Evolutionary conservation across 2,329 filamentous ascomycete species (phyloP).

Genomic region (Fusarium mangiferae): DNA sequence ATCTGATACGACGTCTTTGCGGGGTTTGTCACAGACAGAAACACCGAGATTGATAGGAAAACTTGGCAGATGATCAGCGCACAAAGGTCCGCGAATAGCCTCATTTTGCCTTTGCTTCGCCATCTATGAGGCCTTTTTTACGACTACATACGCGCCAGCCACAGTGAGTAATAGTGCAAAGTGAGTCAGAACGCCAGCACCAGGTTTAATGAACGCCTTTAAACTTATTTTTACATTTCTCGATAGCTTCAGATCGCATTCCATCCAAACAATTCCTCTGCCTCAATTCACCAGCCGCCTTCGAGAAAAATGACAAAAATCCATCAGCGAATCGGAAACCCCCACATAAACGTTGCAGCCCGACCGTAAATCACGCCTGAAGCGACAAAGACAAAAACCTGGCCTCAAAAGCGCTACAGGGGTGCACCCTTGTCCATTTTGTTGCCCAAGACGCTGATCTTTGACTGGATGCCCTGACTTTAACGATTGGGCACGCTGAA

Average conservation of each 20-base stretch:
- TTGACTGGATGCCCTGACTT: slow-evolving; percentile 37
- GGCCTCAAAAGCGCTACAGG: slow-evolving; percentile 37
- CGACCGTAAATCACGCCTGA: slow-evolving; percentile 30
- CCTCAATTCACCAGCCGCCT: slow-evolving; percentile 12
- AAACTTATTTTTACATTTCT: background rate
- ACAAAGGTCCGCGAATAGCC: slow-evolving; percentile 20
- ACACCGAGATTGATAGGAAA: slow-evolving; percentile 17
- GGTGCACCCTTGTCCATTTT: slow-evolving; percentile 1
- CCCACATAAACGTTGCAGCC: slow-evolving; percentile 42
- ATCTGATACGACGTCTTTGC: slow-evolving; percentile 22
- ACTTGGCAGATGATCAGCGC: slow-evolving; percentile 3
- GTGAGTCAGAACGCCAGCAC: background rate
- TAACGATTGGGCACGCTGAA: slow-evolving; percentile 31
- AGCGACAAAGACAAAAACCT: background rate
- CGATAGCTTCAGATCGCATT: background rate
- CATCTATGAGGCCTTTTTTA: slow-evolving; percentile 5
- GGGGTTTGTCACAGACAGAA: slow-evolving; percentile 6
- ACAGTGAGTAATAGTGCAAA: slow-evolving; percentile 4
- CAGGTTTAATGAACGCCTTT: background rate
- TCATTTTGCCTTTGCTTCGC: slow-evolving; percentile 4
- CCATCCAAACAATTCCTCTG: slow-evolving; percentile 6
- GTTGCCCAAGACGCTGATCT: slow-evolving; percentile 26
- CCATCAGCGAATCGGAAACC: slow-evolving; percentile 35
- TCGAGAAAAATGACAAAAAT: background rate
- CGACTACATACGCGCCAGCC: background rate